Base-by-base conservation (phyloP, 2,329 filamentous ascomycete genomes). In the Epichloe brachyelytri region DNA sequence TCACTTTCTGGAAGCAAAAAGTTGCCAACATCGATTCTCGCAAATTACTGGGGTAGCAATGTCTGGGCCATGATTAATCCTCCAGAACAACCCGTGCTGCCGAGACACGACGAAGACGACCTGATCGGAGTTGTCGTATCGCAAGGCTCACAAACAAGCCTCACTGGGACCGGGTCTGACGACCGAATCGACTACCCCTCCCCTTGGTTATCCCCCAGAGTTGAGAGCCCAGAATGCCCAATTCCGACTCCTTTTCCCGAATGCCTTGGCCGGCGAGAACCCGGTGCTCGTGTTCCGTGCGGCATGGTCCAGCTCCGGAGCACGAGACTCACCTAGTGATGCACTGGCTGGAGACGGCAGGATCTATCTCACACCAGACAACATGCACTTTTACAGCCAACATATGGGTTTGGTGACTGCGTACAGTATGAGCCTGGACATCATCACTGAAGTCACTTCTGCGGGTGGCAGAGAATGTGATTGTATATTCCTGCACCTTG, bases 351-450 rank as follows among this genome's bases (percentile, higher is more conserved):
- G 77, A 17, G 78, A 78, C 51, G 78, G 93, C 1, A 81, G 93
- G 49, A 82, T 95, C 22, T 98, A 94, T 64, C 83, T 95, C 53
- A 97, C 91, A 0, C 77, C 84, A 0, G 82, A 85, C 55, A 86
- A 90, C 56, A 82, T 98, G 64, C 97, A 95, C 66, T 97, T 98
- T 63, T 98, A 96, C 68, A 94, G 90, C 59, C 86, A 97, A 62
- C 87, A 96, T 62, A 82, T 96, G 64, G 93, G 93, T 5, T 76
- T 98, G 5, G 85, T 97, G 1, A 76, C 95, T 37, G 86, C 91
- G 1, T 91, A 89, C 48, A 80, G 80, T 15, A 80, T 94, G 48
- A 81, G 77, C 50, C 74, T 98, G 52, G 78, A 83, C 50, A 82
- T 78, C 46, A 88, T 98, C 51, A 81, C 82, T 8, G 93, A 97